phyloP scores from a whole-genome alignment of 2,329 filamentous ascomycete species.

The Diaporthe ampelina region DNA sequence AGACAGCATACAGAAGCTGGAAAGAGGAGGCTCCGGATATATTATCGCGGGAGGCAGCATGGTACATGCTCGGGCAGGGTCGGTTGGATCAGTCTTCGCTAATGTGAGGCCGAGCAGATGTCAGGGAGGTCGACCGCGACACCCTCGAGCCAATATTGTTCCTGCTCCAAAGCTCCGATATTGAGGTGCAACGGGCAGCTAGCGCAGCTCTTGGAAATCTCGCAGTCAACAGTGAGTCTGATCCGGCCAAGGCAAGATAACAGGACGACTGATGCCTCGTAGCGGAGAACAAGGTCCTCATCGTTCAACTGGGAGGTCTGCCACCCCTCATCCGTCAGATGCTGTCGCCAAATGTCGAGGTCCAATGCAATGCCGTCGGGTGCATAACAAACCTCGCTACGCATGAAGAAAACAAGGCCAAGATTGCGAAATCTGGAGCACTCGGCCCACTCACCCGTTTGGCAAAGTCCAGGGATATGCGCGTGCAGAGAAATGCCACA shows the following conservation, averaged over 20 bases:
- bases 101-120: slow-evolving; percentile 72
- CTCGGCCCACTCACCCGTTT: slow-evolving; percentile 90
- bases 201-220: slow-evolving; percentile 96
- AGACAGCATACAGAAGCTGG: slow-evolving; percentile 19
- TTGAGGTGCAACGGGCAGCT: slow-evolving; percentile 96
- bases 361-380: slow-evolving; percentile 98
- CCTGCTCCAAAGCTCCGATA: slow-evolving; percentile 93
- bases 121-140: slow-evolving; percentile 93
- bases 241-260: neutral
- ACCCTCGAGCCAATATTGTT: slow-evolving; percentile 97
- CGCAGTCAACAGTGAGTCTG: slow-evolving; percentile 88
- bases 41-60: neutral
- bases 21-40: neutral
- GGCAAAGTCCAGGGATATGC: slow-evolving; percentile 98
- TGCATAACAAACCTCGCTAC: slow-evolving; percentile 99
- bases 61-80: neutral
- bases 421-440: slow-evolving; percentile 95
- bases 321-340: slow-evolving; percentile 96
- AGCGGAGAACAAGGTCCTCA: slow-evolving; percentile 98
- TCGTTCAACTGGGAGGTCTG: slow-evolving; percentile 91
- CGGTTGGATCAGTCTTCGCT: slow-evolving; percentile 22
- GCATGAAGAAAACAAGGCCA: slow-evolving; percentile 99
- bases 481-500: slow-evolving; percentile 96
- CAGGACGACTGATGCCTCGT: slow-evolving; percentile 57
- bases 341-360: slow-evolving; percentile 97